A percentile compares a stretch with the other conserved stretches of the same genome.
Conservation (phyloP, 2,329 filamentous ascomycete genomes). For the Aspergillus amoenus region DNA sequence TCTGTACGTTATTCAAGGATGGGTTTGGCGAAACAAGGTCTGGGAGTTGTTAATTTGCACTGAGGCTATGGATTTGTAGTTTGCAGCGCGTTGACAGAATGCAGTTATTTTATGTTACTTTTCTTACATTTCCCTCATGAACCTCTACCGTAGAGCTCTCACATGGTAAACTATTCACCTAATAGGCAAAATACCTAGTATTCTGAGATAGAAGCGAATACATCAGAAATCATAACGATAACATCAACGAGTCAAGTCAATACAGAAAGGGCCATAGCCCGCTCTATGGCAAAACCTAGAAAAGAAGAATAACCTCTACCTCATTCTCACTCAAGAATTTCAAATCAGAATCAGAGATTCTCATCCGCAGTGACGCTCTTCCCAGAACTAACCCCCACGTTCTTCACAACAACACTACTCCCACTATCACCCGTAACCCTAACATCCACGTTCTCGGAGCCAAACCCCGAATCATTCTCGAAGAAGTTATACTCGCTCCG, state of each 20-base stretch:
- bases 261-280: not conserved
- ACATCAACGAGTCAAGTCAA: not conserved
- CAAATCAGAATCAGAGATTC: slow-evolving; percentile 23
- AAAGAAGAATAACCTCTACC: not conserved
- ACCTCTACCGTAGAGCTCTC: not conserved
- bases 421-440: slow-evolving; percentile 57
- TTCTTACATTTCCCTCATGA: not conserved
- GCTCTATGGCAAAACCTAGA: too few species aligned
- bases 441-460: slow-evolving; percentile 54
- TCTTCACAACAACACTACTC: slow-evolving; percentile 51
- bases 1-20: slow-evolving; percentile 29
- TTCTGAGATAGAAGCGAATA: not conserved
- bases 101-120: slow-evolving; percentile 9
- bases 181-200: not conserved
- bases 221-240: not conserved
- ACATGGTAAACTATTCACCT: not conserved
- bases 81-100: slow-evolving; percentile 23
- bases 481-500: slow-evolving; percentile 63
- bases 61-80: slow-evolving; percentile 21
- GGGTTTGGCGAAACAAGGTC: slow-evolving; percentile 31
- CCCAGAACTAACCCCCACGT: slow-evolving; percentile 39
- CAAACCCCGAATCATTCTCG: slow-evolving; percentile 58
- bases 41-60: slow-evolving; percentile 27
- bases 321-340: not conserved
- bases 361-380: slow-evolving; percentile 21